Conservation (phyloP, 108 stramenopile genomes). For the Aurantiochytrium sp. region DNA sequence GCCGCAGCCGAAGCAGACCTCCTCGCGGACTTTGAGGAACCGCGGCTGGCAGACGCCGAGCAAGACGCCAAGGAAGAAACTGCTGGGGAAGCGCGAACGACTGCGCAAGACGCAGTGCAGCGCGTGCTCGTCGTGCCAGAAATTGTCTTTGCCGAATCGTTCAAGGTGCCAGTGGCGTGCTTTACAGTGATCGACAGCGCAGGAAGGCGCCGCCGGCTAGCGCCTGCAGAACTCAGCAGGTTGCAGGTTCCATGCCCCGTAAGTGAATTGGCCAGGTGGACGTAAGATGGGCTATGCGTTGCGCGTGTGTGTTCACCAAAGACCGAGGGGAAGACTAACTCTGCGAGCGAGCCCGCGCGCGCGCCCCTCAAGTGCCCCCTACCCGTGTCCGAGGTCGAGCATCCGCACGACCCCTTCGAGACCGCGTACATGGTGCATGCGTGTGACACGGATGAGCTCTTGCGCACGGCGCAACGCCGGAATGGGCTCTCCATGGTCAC, state of each 20-base stretch:
- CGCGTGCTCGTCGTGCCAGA: neutral
- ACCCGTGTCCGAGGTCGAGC: neutral
- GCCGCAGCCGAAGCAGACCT: too few relatives aligned
- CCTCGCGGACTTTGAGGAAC: neutral
- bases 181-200: neutral
- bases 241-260: neutral
- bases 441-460: neutral
- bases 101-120: too few relatives aligned
- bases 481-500: neutral
- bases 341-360: too few relatives aligned
- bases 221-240: neutral
- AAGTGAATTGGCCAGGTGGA: neutral
- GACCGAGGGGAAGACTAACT: neutral
- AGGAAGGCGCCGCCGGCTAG: neutral
- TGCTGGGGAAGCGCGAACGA: too few relatives aligned
- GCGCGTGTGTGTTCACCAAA: neutral
- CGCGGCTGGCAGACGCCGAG: neutral
- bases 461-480: neutral
- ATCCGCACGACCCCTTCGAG: neutral
- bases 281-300: too few relatives aligned
- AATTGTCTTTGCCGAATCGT: neutral
- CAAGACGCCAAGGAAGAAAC: too few relatives aligned
- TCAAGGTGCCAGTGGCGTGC: neutral
- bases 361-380: neutral
- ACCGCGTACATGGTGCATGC: neutral